Conservation (phyloP, 306 rosid species). For the Purshia tridentata region DNA sequence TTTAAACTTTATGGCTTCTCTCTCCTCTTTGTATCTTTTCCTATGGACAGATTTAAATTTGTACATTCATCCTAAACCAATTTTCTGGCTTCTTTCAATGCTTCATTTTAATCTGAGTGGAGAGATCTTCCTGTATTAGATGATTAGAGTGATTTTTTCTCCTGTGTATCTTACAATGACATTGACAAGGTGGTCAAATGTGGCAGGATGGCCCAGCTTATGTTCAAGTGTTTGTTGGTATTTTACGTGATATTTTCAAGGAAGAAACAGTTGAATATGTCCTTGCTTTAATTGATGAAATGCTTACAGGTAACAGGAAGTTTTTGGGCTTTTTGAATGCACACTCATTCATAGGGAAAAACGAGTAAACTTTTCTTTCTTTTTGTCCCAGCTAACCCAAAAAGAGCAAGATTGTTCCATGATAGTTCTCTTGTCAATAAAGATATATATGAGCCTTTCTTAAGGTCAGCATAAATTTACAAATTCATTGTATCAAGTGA, state of each 20-base stretch:
- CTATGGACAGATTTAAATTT: background rate
- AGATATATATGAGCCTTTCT: constrained; percentile 88
- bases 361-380: constrained; percentile 23
- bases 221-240: constrained; percentile 74
- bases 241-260: constrained; percentile 79
- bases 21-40: background rate
- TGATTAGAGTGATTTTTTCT: constrained; percentile 7
- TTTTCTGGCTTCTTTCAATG: background rate
- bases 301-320: constrained; percentile 71
- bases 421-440: constrained; percentile 66
- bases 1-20: background rate
- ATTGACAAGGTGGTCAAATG: constrained; percentile 16
- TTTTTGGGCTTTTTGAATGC: background rate
- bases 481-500: background rate
- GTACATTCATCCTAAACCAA: background rate
- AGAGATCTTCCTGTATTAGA: constrained; percentile 6
- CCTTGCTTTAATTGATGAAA: constrained; percentile 80
- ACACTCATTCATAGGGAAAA: background rate
- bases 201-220: constrained; percentile 96
- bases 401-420: constrained; percentile 87
- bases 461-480: constrained; percentile 55
- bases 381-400: constrained; percentile 62
- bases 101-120: background rate
- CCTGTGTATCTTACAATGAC: constrained; percentile 11
- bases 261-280: constrained; percentile 95